These are phyloP conservation scores for Cladorrhinum sp. DNA, from an alignment of 2,329 filamentous ascomycete species.

Conservation along the genomic window DNA sequence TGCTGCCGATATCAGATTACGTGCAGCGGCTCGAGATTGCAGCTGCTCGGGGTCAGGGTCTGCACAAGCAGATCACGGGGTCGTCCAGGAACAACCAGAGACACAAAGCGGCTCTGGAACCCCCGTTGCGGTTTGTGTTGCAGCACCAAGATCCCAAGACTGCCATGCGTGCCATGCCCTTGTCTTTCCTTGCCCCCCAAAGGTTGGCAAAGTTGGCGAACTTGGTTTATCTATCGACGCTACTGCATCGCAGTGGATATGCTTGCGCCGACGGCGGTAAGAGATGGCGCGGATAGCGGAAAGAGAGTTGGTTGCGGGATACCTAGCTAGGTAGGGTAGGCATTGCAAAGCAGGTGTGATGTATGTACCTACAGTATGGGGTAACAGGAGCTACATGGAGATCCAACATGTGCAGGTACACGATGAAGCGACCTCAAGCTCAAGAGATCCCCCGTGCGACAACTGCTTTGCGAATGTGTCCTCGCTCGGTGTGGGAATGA, in stretches of 20 bases:
- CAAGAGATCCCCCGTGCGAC: no score
- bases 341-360: background rate
- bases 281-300: background rate
- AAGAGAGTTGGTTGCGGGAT: background rate
- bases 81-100: slow-evolving; percentile 1
- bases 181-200: no score
- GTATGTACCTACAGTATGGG: background rate
- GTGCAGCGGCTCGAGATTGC: slow-evolving; percentile 24
- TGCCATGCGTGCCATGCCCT: background rate
- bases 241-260: background rate
- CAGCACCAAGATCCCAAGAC: background rate
- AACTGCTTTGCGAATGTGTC: no score
- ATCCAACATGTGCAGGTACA: no score
- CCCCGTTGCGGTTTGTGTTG: background rate
- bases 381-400: background rate
- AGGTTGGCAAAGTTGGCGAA: background rate
- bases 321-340: background rate
- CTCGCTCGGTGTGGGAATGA: background rate
- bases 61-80: slow-evolving; percentile 23
- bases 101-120: background rate
- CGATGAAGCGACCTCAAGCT: no score
- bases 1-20: slow-evolving; percentile 18
- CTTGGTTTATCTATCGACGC: background rate
- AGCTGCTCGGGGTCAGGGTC: slow-evolving; percentile 12
- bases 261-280: background rate